Evolutionary conservation across 768 basidiomycete species (phyloP), one percentile per base, ranked within the genome.

Genomic region (Suillus placidus): DNA sequence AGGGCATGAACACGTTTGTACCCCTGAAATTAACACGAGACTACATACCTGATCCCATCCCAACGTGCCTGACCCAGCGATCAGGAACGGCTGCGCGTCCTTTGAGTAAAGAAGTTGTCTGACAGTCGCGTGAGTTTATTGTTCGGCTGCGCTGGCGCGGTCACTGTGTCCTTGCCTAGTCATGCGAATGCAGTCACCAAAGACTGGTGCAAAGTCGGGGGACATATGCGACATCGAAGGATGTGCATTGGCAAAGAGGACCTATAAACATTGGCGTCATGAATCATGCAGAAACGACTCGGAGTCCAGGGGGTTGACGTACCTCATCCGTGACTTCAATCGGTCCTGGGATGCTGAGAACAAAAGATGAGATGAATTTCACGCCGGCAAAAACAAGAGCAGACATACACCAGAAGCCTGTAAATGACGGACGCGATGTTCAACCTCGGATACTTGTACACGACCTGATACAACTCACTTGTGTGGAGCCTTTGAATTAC

Each of bases 61-160:
- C 40, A 99, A 83, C 2, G 97, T 99, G 18, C 97, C 97, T 63
- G 90, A 93, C 2, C 97, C 97, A 34, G 95, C 89, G 67, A 99
- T 91, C 71, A 99, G 79, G 83, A 99, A 95, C 0, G 95, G 94
- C 73, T 99, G 97, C 0, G 85, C 92, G 30, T 82, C 80, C 63
- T 87, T 84, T 37, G 97, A 90, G 74, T 88, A 89, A 26, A 99
- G 78, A 8, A 98, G 88, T 63, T 92, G 81, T 67, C 92, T 90
- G 68, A 49, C 43, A 68, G 32, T n/a, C 7, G 61, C 37, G 64
- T 42, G 47, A 45, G 62, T 42, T 56, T 34, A 67, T 52, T 6
- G 35, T 58, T 32, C 40, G 64, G 43, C 0, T 10, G 3, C 9
- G 57, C 10, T 20, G 18, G 62, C 47, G 64, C 34, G 45, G 58